These are phyloP conservation scores for Trichosanthes truncata DNA, from an alignment of 306 rosid species.

Conservation along the genomic window DNA sequence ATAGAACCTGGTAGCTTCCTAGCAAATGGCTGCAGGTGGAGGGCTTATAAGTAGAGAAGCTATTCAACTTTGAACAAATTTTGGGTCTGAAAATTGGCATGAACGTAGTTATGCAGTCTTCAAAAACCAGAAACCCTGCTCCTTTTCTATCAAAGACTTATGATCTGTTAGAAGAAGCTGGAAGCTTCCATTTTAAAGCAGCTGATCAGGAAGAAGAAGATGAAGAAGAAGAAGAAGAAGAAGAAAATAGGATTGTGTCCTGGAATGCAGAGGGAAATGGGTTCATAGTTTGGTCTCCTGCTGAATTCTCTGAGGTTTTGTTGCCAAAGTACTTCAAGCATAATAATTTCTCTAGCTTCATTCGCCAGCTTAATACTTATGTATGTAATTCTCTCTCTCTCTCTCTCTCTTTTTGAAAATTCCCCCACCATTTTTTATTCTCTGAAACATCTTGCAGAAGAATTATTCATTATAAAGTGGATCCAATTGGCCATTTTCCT, in stretches of 20 bases:
- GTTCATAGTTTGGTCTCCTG: conserved; percentile 81
- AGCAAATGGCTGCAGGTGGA: neutral
- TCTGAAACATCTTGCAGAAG: neutral
- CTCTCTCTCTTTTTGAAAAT: neutral
- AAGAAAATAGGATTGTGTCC: conserved; percentile 27
- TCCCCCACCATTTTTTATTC: neutral
- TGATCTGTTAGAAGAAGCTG: conserved; percentile 54
- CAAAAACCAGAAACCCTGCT: conserved; percentile 42
- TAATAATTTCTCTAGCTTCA: conserved; percentile 89
- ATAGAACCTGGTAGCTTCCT: conserved; percentile 6
- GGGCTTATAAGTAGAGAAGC: neutral
- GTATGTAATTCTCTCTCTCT: conserved; percentile 29
- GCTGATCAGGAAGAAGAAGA: neutral
- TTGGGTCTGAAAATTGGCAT: neutral
- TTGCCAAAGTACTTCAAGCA: conserved; percentile 82
- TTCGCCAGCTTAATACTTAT: conserved; percentile 83
- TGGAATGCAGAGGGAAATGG: conserved; percentile 69
- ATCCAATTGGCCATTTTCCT: neutral
- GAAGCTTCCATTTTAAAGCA: conserved; percentile 1
- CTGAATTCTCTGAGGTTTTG: conserved; percentile 58
- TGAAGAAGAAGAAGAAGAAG: conserved; percentile 5
- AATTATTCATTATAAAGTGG: neutral
- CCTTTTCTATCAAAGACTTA: conserved; percentile 70
- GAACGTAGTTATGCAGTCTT: conserved; percentile 12
- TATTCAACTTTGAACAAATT: neutral